Evolutionary conservation across 768 basidiomycete species (phyloP).

Genomic region (Macrolepiota albuminosa): DNA sequence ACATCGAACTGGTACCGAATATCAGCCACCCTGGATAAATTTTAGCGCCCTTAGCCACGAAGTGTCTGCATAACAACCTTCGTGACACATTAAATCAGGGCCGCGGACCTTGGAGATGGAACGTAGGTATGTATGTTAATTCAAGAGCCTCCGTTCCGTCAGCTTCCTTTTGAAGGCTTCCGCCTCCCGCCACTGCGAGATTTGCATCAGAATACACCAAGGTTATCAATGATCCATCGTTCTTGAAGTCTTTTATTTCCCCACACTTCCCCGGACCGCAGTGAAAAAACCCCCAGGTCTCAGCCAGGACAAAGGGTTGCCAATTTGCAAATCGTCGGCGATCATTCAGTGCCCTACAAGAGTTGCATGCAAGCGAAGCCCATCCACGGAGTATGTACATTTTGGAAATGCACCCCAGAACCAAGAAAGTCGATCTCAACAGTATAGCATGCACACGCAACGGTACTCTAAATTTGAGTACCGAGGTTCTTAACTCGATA

Average conservation of each 20-base stretch:
- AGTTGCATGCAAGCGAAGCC: not conserved
- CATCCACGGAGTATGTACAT: not conserved
- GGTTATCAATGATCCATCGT: not conserved
- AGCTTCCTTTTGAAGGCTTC: not conserved
- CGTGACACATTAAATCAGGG: not conserved
- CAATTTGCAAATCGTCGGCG: not conserved
- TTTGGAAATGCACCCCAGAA: not conserved
- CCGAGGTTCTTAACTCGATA: not conserved
- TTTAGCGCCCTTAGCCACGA: not conserved
- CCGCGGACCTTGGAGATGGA: not conserved
- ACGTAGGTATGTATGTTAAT: not conserved
- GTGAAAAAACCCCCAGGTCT: not conserved
- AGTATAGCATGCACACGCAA: not conserved
- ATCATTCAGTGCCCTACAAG: not conserved
- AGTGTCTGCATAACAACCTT: not conserved
- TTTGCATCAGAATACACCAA: not conserved
- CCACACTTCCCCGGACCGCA: conserved; percentile 1
- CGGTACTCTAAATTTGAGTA: not conserved
- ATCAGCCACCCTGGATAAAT: not conserved
- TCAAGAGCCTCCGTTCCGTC: not conserved
- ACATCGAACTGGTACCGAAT: not conserved
- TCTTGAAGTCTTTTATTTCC: not conserved
- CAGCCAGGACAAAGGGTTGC: not conserved
- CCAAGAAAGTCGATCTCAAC: not conserved
- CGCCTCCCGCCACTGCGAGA: not conserved